Evolutionary conservation across 2,329 filamentous ascomycete species (phyloP), one percentile per base, ranked within the genome.

Genomic region (Exophiala alcalophila): DNA sequence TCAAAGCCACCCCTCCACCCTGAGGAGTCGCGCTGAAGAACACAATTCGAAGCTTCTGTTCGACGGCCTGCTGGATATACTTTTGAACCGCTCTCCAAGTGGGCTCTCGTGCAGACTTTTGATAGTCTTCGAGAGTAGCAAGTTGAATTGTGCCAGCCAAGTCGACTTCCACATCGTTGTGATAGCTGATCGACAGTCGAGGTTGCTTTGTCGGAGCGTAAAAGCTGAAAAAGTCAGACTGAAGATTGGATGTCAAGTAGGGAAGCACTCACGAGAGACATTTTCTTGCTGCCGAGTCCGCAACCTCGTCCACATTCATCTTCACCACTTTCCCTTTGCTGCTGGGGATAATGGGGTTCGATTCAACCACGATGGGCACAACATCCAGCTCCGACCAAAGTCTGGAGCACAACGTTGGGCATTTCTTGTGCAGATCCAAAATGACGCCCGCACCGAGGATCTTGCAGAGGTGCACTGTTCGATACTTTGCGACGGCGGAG

Each of bases 1-100:
- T 91, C 35, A 90, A 69, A 4, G 85, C 85, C 6, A 91, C 86
- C 28, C 86, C 85, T 35, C 86, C 86, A n/a, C 86, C 85, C 59
- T 90, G 85, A 2, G 85, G 85, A 1, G 85, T 90, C 40, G 80
- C 79, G 59, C 83, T 88, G 71, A 90, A 89, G 65, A 88, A 89
- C 2, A 84, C 84, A 55, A 89, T 73, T 59, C 80, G 84, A 47
- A 77, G 74, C 43, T 83, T 80, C 35, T 78, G 74, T 43, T 71
- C 60, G 52, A 81, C 82, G 33, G 89, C 70, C 19, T 78, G 73
- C 24, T 75, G 64, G 33, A 78, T 81, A 54, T 77, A 87, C 36
- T 78, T 70, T 57, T 81, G 67, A 27, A 81, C 78, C 1, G 81
- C 71, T 26, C 76, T 67, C 83, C 84, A 89, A 0, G 84, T 88